Evolutionary conservation across 163 green algal species (phyloP).

Genomic region (Trebouxiophyceae sp.): DNA sequence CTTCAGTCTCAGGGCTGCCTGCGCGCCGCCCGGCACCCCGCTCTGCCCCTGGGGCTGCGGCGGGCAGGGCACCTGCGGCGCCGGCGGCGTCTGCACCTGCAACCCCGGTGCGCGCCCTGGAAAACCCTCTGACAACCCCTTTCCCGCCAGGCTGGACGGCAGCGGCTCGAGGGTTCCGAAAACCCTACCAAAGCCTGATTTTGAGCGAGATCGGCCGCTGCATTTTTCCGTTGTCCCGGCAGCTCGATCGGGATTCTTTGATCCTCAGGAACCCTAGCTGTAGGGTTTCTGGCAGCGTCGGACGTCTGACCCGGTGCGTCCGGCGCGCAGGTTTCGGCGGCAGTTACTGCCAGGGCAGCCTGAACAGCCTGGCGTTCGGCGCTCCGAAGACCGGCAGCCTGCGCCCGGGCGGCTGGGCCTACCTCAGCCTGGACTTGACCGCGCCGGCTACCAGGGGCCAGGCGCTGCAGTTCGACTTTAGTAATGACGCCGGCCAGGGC

Average conservation of each 20-base stretch:
- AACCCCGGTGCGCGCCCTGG: neutral
- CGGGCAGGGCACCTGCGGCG: neutral
- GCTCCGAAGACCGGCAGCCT: neutral
- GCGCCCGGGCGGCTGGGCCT: neutral
- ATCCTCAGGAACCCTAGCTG: no score
- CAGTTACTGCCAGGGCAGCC: neutral
- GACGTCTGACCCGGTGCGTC: no score
- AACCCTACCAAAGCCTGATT: no score
- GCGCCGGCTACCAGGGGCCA: neutral
- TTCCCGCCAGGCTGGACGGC: no score
- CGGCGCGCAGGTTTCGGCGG: neutral
- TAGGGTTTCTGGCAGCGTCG: no score
- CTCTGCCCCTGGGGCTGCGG: neutral
- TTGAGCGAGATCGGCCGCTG: no score
- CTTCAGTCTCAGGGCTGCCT: neutral
- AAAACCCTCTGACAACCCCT: no score
- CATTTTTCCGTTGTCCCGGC: no score
- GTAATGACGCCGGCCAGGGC: neutral
- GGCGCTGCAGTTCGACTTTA: neutral
- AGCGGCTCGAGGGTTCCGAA: no score
- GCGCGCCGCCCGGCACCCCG: neutral
- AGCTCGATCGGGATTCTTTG: no score
- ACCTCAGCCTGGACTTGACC: neutral
- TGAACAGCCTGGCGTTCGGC: neutral
- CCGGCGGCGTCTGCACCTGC: neutral